phyloP scores from a whole-genome alignment of 331 rosid species.

The Quercus phellos region DNA sequence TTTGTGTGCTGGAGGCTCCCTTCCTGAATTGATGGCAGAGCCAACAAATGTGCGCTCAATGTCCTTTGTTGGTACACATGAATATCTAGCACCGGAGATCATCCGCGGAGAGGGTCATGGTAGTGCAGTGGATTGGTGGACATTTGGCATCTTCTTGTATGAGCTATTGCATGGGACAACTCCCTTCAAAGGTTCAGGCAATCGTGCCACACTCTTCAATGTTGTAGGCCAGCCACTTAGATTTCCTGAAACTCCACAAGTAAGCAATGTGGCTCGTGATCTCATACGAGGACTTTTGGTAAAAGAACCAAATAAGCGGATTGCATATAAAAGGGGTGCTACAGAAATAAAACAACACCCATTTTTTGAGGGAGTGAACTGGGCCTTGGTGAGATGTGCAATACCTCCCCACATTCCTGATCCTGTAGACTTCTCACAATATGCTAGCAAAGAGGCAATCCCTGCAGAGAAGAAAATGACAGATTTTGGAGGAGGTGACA shows the following conservation, averaged over 20 bases:
- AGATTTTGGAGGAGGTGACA: conserved; percentile 26
- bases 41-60: conserved; percentile 77
- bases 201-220: conserved; percentile 68
- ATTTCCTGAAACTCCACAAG: conserved; percentile 65
- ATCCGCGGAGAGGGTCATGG: conserved; percentile 84
- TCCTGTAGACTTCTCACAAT: conserved; percentile 52
- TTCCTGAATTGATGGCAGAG: conserved; percentile 83
- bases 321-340: conserved; percentile 79
- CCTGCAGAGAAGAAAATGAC: conserved; percentile 44
- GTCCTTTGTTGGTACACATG: conserved; percentile 93
- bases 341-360: conserved; percentile 81
- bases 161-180: conserved; percentile 79
- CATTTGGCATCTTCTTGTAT: conserved; percentile 80
- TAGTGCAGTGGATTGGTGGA: conserved; percentile 95
- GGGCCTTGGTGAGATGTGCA: conserved; percentile 90
- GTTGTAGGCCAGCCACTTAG: conserved; percentile 74
- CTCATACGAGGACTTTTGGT: conserved; percentile 71
- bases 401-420: conserved; percentile 74
- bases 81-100: conserved; percentile 81
- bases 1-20: conserved; percentile 42
- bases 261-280: conserved; percentile 50
- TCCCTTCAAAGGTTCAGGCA: conserved; percentile 75
- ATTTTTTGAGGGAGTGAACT: conserved; percentile 79
- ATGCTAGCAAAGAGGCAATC: conserved; percentile 48
- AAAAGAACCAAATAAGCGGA: conserved; percentile 76